Conservation (phyloP, 805 yeast species). For the Kodamaea neixiangensis region DNA sequence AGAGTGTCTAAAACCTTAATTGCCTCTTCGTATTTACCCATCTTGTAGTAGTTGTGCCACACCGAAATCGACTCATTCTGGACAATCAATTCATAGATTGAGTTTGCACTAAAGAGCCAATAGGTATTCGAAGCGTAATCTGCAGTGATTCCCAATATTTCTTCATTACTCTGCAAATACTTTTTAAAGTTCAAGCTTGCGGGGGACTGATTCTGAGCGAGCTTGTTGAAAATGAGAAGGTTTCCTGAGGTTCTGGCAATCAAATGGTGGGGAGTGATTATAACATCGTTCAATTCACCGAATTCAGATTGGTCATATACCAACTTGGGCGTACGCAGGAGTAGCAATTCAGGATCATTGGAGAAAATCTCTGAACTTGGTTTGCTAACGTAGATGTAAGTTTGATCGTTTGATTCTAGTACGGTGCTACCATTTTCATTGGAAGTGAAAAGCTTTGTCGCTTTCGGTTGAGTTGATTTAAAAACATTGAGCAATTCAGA, state of each 20-base stretch:
- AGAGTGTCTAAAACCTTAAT: constrained; percentile 12
- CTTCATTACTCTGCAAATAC: constrained; percentile 4
- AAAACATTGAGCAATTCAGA: constrained; percentile 32
- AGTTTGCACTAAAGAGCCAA: constrained; percentile 69
- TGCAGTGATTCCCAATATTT: constrained; percentile 29
- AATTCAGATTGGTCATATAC: constrained; percentile 5
- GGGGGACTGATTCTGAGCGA: constrained; percentile 19
- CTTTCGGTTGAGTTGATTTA: constrained; percentile 20
- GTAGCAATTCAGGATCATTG: constrained; percentile 32
- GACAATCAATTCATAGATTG: constrained; percentile 71
- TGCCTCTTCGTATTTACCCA: constrained; percentile 44
- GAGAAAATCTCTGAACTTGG: constrained; percentile 22
- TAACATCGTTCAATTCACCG: constrained; percentile 14
- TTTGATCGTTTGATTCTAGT: constrained; percentile 19
- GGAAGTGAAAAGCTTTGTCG: not conserved
- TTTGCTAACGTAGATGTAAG: constrained; percentile 17
- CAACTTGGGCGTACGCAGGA: constrained; percentile 15
- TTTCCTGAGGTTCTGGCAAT: constrained; percentile 19
- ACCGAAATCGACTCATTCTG: constrained; percentile 70
- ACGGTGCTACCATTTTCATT: not conserved
- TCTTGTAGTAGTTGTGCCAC: constrained; percentile 54
- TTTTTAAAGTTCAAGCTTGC: not conserved
- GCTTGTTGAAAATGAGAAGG: constrained; percentile 31
- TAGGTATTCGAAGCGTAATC: constrained; percentile 49
- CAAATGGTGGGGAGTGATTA: constrained; percentile 34